Percentiles rank a stretch among this genome's conserved stretches.
Evolutionary conservation across 352 stramenopile genomes (phyloP).

Genomic region (Globisporangium carolinianum): DNA sequence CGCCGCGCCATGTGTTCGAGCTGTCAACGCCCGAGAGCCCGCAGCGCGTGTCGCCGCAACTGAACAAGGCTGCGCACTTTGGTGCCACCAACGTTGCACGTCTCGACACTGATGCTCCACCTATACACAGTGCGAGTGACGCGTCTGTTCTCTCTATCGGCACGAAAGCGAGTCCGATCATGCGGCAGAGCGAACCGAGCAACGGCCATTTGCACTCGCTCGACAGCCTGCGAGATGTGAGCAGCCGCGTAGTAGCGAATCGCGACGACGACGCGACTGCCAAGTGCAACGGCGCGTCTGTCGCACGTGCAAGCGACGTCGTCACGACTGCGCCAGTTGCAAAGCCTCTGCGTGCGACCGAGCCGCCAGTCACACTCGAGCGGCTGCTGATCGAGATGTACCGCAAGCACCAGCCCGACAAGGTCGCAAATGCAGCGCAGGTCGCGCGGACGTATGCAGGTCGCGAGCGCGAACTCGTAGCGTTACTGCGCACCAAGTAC

Average conservation of each 20-base stretch:
- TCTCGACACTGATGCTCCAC: neutral
- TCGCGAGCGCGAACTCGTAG: constrained; percentile 59
- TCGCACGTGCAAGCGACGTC: no score
- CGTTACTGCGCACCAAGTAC: constrained; percentile 61
- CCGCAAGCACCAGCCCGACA: constrained; percentile 69
- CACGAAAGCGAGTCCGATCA: constrained; percentile 7
- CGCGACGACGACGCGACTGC: neutral
- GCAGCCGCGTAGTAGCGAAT: neutral
- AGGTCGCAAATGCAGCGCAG: constrained; percentile 48
- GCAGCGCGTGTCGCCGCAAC: constrained; percentile 4
- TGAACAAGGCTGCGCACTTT: neutral
- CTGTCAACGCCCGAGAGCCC: no score
- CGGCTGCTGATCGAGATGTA: constrained; percentile 59
- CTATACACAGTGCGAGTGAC: no score
- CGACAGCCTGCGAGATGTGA: no score
- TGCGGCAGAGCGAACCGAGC: constrained; percentile 7
- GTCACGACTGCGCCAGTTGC: neutral
- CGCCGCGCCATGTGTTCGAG: no score
- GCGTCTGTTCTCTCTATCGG: neutral
- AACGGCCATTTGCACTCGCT: neutral
- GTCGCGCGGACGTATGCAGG: constrained; percentile 55
- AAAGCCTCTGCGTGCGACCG: neutral
- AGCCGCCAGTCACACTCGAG: constrained; percentile 26
- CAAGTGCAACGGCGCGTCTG: no score
- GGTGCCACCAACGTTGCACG: neutral